These are phyloP conservation scores for Rhynchosporium graminicola DNA, from an alignment of 2,329 filamentous ascomycete species.

Conservation along the genomic window DNA sequence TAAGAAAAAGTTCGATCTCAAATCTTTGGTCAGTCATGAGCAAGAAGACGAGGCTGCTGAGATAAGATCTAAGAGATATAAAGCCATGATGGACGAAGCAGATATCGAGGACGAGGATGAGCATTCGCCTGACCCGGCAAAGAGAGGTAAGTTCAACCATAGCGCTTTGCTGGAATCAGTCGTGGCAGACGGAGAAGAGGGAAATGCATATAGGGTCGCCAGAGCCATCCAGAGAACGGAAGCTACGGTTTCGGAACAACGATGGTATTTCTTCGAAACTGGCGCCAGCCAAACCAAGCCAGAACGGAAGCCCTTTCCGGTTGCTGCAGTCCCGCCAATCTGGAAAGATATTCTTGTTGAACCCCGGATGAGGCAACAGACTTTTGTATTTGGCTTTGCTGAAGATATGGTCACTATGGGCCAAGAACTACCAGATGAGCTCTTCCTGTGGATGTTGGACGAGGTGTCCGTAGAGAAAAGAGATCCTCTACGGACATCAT, in stretches of 20 bases:
- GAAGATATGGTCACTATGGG: constrained; percentile 52
- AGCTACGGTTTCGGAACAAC: constrained; percentile 52
- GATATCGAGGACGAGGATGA: constrained; percentile 22
- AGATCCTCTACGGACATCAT: constrained; percentile 59
- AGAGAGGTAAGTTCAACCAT: constrained; percentile 28
- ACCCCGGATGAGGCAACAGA: constrained; percentile 54
- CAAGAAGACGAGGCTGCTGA: constrained; percentile 60
- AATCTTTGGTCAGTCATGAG: constrained; percentile 60
- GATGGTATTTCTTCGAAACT: constrained; percentile 58
- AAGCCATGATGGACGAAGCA: constrained; percentile 37
- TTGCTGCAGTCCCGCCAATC: constrained; percentile 18
- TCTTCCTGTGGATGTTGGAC: constrained; percentile 66
- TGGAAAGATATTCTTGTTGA: constrained; percentile 45
- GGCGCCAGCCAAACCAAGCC: constrained; percentile 9
- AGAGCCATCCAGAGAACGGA: constrained; percentile 62
- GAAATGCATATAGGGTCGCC: constrained; percentile 48
- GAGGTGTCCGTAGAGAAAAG: constrained; percentile 59
- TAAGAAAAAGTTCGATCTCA: constrained; percentile 65
- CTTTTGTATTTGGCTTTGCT: constrained; percentile 63
- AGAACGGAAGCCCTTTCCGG: constrained; percentile 36
- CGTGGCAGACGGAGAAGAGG: constrained; percentile 47
- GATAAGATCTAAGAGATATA: constrained; percentile 50
- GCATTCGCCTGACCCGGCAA: constrained; percentile 1
- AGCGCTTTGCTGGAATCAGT: constrained; percentile 46
- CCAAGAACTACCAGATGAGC: constrained; percentile 57